These are phyloP conservation scores for Lentithecium fluviatile DNA, from an alignment of 495 filamentous ascomycete genomes.

Conservation along the genomic window DNA sequence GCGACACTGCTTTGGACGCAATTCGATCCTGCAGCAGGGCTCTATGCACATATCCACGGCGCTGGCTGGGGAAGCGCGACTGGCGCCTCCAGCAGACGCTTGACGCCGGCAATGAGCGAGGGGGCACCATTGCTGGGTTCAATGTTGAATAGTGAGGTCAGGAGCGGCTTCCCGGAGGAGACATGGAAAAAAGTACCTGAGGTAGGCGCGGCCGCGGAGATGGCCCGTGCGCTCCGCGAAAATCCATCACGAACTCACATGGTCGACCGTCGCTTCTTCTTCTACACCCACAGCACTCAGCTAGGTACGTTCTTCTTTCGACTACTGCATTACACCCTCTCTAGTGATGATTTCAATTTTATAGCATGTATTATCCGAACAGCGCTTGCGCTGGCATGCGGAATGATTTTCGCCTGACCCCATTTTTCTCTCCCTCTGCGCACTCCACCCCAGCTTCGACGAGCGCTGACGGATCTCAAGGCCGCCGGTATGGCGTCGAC, in stretches of 20 bases:
- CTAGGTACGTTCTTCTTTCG: constrained; percentile 12
- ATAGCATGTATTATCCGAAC: constrained; percentile 73
- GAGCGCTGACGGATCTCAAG: constrained; percentile 58
- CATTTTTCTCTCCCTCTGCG: background rate
- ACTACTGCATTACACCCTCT: background rate
- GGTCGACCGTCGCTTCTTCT: background rate
- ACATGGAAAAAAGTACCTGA: constrained; percentile 10
- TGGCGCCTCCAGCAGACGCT: constrained; percentile 20
- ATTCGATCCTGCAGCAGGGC: background rate
- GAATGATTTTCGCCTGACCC: constrained; percentile 26
- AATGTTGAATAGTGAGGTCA: background rate
- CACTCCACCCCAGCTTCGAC: background rate
- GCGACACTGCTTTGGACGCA: background rate
- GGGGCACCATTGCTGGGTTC: background rate
- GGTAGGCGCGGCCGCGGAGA: background rate
- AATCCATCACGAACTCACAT: constrained; percentile 12
- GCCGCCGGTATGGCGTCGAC: constrained; percentile 79
- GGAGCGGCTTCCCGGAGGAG: background rate
- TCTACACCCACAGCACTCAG: background rate
- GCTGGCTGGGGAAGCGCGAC: background rate
- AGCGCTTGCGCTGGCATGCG: constrained; percentile 39
- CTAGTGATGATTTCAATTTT: constrained; percentile 46
- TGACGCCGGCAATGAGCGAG: background rate
- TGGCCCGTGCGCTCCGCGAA: background rate
- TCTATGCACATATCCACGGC: background rate